Percentiles rank a stretch among this genome's conserved stretches.
Conservation (phyloP, 2,329 filamentous ascomycete genomes). For the Monilinia polystroma region DNA sequence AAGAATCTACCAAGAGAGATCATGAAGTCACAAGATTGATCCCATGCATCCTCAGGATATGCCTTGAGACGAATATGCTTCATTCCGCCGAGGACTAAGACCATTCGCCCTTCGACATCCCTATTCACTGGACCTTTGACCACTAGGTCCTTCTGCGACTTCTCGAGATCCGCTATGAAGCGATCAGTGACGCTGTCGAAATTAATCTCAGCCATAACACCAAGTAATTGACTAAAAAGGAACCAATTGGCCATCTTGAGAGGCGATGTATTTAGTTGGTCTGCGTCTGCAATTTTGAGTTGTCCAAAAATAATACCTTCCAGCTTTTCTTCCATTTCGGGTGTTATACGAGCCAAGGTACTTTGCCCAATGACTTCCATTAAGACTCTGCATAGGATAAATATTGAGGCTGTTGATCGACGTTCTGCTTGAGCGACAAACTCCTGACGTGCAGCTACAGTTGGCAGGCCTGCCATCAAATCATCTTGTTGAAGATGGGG, state of each 20-base stretch:
- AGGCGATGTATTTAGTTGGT: slow-evolving; percentile 73
- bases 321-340: slow-evolving; percentile 89
- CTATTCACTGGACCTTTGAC: slow-evolving; percentile 66
- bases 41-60: slow-evolving; percentile 72
- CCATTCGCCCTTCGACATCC: slow-evolving; percentile 77
- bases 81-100: slow-evolving; percentile 88
- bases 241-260: slow-evolving; percentile 94
- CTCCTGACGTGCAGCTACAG: slow-evolving; percentile 57
- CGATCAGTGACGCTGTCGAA: slow-evolving; percentile 80
- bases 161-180: slow-evolving; percentile 78
- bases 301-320: slow-evolving; percentile 98
- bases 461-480: slow-evolving; percentile 29
- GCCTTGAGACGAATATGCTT: slow-evolving; percentile 79
- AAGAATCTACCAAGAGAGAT: slow-evolving; percentile 79
- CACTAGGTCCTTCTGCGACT: slow-evolving; percentile 71
- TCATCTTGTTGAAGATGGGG: slow-evolving; percentile 32
- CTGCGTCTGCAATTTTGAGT: slow-evolving; percentile 81
- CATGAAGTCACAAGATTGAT: slow-evolving; percentile 86
- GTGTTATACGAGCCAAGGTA: slow-evolving; percentile 74
- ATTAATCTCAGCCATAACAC: slow-evolving; percentile 93
- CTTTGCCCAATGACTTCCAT: slow-evolving; percentile 94
- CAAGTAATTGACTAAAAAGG: slow-evolving; percentile 86
- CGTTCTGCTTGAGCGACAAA: slow-evolving; percentile 79
- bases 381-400: slow-evolving; percentile 88
- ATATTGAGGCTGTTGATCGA: slow-evolving; percentile 90